Conservation (phyloP, 1,284 basidiomycete genomes). For the Cutaneotrichosporon cyanovorans region DNA sequence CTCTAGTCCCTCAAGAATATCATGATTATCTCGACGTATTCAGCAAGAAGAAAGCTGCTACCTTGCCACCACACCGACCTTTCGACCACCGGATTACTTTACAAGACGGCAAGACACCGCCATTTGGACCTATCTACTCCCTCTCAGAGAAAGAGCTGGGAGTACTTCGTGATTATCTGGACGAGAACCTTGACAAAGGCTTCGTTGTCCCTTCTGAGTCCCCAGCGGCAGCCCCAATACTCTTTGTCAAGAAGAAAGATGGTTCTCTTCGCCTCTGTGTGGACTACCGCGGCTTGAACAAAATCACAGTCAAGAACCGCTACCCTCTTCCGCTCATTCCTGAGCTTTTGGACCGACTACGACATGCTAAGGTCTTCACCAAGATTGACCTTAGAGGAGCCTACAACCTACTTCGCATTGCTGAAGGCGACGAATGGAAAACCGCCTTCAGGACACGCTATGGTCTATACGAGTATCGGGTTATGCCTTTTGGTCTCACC, state of each 20-base stretch:
- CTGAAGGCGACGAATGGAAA: constrained; percentile 37
- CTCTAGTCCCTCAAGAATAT: not conserved
- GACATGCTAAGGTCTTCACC: constrained; percentile 25
- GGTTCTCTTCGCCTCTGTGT: constrained; percentile 45
- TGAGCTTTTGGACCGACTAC: constrained; percentile 35
- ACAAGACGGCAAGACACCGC: constrained; percentile 27
- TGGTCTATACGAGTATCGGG: constrained; percentile 44
- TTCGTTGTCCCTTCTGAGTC: constrained; percentile 34
- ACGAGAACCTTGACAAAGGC: constrained; percentile 44
- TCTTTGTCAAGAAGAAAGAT: constrained; percentile 52
- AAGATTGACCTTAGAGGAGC: constrained; percentile 37
- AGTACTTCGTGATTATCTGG: constrained; percentile 43
- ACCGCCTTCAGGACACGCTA: constrained; percentile 40
- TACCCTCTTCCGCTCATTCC: constrained; percentile 25
- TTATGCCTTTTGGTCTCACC: constrained; percentile 47
- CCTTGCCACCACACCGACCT: not conserved
- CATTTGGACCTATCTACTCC: constrained; percentile 41
- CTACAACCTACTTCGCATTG: constrained; percentile 36
- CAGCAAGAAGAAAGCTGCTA: not conserved
- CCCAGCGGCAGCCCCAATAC: constrained; percentile 41
- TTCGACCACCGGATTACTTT: constrained; percentile 14
- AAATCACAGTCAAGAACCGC: constrained; percentile 43
- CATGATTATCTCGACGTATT: not conserved
- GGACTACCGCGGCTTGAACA: constrained; percentile 49
- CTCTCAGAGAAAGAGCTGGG: constrained; percentile 42